Conservation (phyloP, 1,139 yeast species). For the Candida dubliniensis region DNA sequence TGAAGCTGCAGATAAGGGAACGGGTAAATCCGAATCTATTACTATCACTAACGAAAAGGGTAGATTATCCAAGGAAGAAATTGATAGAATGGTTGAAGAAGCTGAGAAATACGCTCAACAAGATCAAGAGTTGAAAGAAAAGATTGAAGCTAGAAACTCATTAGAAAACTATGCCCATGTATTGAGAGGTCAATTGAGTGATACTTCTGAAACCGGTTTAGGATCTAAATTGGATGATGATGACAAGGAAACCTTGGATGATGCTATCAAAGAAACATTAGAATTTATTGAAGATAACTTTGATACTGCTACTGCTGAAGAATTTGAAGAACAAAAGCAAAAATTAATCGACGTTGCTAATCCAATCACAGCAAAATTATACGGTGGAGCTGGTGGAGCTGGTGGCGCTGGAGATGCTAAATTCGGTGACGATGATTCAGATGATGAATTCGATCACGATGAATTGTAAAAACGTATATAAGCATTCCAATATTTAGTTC, state of each 20-base stretch:
- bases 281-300: slow-evolving; percentile 90
- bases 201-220: slow-evolving; percentile 59
- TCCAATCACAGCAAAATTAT: slow-evolving; percentile 91
- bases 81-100: slow-evolving; percentile 92
- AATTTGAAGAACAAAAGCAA: slow-evolving; percentile 91
- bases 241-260: slow-evolving; percentile 86
- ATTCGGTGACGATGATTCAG: slow-evolving; percentile 58
- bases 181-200: slow-evolving; percentile 58
- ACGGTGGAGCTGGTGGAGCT: slow-evolving; percentile 59
- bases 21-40: slow-evolving; percentile 81
- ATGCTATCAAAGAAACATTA: slow-evolving; percentile 63
- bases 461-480: slow-evolving; percentile 35
- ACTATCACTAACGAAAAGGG: slow-evolving; percentile 97
- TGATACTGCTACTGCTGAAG: slow-evolving; percentile 86
- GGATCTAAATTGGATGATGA: slow-evolving; percentile 83
- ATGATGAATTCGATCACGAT: slow-evolving; percentile 64
- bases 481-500: background rate
- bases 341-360: slow-evolving; percentile 79
- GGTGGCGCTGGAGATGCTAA: slow-evolving; percentile 27
- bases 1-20: slow-evolving; percentile 48
- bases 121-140: slow-evolving; percentile 77
- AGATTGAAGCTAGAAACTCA: slow-evolving; percentile 65
- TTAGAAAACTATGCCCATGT: slow-evolving; percentile 49
- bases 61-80: slow-evolving; percentile 88
- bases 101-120: slow-evolving; percentile 90